A percentile compares a stretch with the other conserved stretches of the same genome.
phyloP scores from a whole-genome alignment of 768 basidiomycete genomes.

The Lyophyllum shimeji region DNA sequence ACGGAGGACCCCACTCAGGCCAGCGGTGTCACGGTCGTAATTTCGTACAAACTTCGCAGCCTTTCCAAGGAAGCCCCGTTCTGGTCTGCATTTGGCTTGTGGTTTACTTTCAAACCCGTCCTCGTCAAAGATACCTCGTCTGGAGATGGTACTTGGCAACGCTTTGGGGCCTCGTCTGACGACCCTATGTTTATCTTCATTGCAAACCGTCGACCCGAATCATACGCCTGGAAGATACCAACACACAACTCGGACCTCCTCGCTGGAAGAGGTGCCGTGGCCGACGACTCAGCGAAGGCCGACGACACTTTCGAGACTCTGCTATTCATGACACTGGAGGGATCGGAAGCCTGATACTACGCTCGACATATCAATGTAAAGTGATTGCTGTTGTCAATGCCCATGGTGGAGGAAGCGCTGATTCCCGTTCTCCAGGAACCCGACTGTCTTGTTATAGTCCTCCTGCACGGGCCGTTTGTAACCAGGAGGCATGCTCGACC shows the following conservation, averaged over 20 bases:
- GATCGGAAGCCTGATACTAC: constrained; percentile 20
- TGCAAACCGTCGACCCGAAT: constrained; percentile 57
- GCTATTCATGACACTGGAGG: constrained; percentile 39
- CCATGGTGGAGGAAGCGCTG: constrained; percentile 42
- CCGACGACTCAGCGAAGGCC: constrained; percentile 40
- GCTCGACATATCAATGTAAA: not conserved
- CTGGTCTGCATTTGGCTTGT: constrained; percentile 79
- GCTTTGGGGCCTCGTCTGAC: constrained; percentile 41
- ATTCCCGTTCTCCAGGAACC: constrained; percentile 56
- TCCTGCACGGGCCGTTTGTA: constrained; percentile 41
- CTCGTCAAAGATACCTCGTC: constrained; percentile 29
- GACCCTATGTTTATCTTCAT: constrained; percentile 60
- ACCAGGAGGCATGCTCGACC: constrained; percentile 53
- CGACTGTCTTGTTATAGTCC: constrained; percentile 52
- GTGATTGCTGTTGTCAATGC: constrained; percentile 3
- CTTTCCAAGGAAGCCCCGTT: constrained; percentile 71
- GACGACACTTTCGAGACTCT: constrained; percentile 77
- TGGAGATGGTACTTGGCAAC: constrained; percentile 31
- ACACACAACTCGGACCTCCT: constrained; percentile 53
- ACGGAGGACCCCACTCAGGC: not conserved
- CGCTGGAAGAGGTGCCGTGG: constrained; percentile 52
- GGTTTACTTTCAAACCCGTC: constrained; percentile 68
- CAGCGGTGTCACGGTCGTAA: constrained; percentile 42
- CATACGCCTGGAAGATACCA: constrained; percentile 57
- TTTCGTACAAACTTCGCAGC: constrained; percentile 79